Evolutionary conservation across 768 basidiomycete species (phyloP), one percentile per base, ranked within the genome.

Genomic region (Pulveroboletus sp.): DNA sequence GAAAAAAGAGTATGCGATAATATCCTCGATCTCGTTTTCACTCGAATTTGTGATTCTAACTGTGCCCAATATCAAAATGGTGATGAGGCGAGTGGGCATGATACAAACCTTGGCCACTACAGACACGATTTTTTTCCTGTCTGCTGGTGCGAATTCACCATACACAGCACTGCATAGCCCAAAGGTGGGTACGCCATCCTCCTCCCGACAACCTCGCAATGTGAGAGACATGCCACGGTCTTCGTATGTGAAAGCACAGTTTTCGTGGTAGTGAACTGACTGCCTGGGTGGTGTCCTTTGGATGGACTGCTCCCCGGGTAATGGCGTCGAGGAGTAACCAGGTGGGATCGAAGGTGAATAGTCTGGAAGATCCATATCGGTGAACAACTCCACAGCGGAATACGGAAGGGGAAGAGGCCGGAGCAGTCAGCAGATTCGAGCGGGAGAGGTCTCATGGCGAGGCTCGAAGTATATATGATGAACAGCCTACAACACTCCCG

Each of bases 331-430:
- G 42, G 85, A 81, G 59, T 87, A 88, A 8, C 68, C 61, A 1
- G 85, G 85, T 26, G 78, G 77, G 2, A 67, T 65, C 6, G 82
- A 76, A 2, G 78, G 73, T 0, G 80, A 73, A 60, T 86, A 86
- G 6, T 61, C 62, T 17, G 85, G 81, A 30, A 82, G 55, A 26
- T 48, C 54, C 47, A 52, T 46, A 30, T 47, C 40, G 8, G 51
- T 42, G 38, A 37, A 26, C 10, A 21, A 41, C 42, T 55, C 63
- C 57, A 62, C 57, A 27, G 53, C 46, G 9, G 41, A 55, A 30
- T 21, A 15, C 21, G 38, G 36, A 3, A 31, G 35, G 33, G 39
- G 14, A 55, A 52, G 47, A 39, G 43, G 32, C 33, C 35, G 37
- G 15, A 37, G 41, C 11, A 42, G 39, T 51, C 28, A 43, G 21